Conservation (phyloP, 176 grass and related monocot species). For the Rhynchospora tenuis region DNA sequence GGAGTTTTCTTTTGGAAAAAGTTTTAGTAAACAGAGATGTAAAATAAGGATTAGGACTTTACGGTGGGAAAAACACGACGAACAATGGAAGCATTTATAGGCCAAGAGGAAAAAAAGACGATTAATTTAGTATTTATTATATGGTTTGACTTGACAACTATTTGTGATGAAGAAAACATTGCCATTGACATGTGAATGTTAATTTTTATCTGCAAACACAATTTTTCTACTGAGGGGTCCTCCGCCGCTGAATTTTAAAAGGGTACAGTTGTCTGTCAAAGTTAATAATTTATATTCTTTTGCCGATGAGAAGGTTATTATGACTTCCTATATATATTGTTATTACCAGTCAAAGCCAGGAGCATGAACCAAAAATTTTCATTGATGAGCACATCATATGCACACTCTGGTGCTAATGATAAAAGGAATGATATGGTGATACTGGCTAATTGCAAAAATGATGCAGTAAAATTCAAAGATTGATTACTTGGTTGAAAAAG, state of each 20-base stretch:
- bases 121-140: not conserved
- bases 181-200: not conserved
- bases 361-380: not conserved
- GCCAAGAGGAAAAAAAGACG: too few species aligned
- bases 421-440: not conserved
- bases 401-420: not conserved
- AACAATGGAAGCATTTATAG: not conserved
- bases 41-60: not conserved
- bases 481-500: not conserved
- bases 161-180: not conserved
- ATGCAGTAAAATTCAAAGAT: not conserved
- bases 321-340: not conserved
- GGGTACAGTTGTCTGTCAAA: not conserved
- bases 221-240: not conserved
- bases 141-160: not conserved
- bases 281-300: not conserved
- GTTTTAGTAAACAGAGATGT: not conserved
- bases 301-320: not conserved
- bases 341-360: not conserved
- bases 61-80: not conserved
- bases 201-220: not conserved
- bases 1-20: not conserved
- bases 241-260: not conserved
- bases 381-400: not conserved
- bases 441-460: not conserved